phyloP scores from a whole-genome alignment of 768 basidiomycete species.

The Boletus vermiculosoides region DNA sequence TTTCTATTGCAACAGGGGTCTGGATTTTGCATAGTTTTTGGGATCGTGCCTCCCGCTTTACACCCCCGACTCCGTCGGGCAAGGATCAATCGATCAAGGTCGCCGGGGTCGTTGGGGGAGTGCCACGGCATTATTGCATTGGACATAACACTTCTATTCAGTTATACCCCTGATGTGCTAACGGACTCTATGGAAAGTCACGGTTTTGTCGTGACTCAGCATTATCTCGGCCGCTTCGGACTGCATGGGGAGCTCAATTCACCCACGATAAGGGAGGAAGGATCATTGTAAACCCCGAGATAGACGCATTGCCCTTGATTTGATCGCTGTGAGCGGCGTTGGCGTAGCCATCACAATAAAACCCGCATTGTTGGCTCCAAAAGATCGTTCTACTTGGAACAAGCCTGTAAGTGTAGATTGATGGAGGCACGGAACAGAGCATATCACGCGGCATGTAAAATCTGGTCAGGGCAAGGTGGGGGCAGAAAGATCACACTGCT shows the following conservation, averaged over 20 bases:
- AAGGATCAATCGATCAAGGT: too few species aligned
- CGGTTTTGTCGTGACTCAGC: constrained; percentile 69
- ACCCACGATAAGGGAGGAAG: constrained; percentile 57
- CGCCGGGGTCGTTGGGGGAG: too few species aligned
- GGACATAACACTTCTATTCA: constrained; percentile 28
- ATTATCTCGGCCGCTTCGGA: constrained; percentile 68
- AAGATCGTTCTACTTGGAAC: constrained; percentile 76
- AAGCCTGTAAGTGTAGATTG: constrained; percentile 48
- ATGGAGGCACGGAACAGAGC: not conserved
- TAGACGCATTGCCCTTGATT: constrained; percentile 56
- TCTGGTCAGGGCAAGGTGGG: constrained; percentile 64
- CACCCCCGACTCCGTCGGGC: too few species aligned
- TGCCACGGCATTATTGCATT: not conserved
- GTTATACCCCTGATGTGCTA: constrained; percentile 70
- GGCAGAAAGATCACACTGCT: constrained; percentile 76
- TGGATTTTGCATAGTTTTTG: too few species aligned
- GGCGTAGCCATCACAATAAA: constrained; percentile 73
- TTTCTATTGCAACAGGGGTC: too few species aligned
- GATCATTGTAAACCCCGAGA: constrained; percentile 79
- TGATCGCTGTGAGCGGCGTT: constrained; percentile 77
- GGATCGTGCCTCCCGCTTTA: too few species aligned
- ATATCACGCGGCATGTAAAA: not conserved
- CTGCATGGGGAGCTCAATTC: constrained; percentile 79
- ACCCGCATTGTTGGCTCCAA: constrained; percentile 59
- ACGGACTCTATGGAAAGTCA: constrained; percentile 63